A percentile compares a stretch with the other conserved stretches of the same genome.
phyloP scores from a whole-genome alignment of 1,139 yeast genomes.

The Entelexis paramagnoliae region DNA sequence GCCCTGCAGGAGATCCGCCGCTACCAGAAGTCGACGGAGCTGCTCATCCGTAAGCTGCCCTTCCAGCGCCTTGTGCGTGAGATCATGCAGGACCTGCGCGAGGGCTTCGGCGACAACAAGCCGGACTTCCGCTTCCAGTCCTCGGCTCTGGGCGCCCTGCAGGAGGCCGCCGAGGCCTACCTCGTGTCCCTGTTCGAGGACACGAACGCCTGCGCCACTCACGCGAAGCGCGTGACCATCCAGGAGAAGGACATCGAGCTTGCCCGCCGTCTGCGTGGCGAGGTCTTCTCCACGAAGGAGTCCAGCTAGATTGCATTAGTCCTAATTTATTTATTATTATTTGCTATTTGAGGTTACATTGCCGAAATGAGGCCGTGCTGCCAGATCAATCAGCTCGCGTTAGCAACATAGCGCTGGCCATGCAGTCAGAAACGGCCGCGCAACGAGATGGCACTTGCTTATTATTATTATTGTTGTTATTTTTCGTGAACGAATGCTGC shows the following conservation, averaged over 20 bases:
- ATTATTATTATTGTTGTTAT: no score
- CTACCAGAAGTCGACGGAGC: constrained; percentile 96
- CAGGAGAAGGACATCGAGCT: constrained; percentile 98
- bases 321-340: background rate
- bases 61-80: constrained; percentile 98
- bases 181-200: constrained; percentile 84
- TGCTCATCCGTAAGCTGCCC: constrained; percentile 93
- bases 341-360: no score
- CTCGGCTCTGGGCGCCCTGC: constrained; percentile 97
- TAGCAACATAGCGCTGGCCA: no score
- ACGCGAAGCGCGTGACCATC: constrained; percentile 98
- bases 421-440: no score
- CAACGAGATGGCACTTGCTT: no score
- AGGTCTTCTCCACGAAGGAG: constrained; percentile 25
- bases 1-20: constrained; percentile 99
- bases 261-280: constrained; percentile 99
- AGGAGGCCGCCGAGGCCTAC: constrained; percentile 98
- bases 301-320: constrained; percentile 10
- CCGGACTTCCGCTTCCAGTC: constrained; percentile 97
- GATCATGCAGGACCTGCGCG: constrained; percentile 82
- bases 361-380: no score
- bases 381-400: no score
- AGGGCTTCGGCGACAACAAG: constrained; percentile 36
- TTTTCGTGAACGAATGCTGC: no score
- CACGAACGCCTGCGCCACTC: constrained; percentile 97